phyloP scores from a whole-genome alignment of 2,329 filamentous ascomycete genomes.

The Colletotrichum navitas region DNA sequence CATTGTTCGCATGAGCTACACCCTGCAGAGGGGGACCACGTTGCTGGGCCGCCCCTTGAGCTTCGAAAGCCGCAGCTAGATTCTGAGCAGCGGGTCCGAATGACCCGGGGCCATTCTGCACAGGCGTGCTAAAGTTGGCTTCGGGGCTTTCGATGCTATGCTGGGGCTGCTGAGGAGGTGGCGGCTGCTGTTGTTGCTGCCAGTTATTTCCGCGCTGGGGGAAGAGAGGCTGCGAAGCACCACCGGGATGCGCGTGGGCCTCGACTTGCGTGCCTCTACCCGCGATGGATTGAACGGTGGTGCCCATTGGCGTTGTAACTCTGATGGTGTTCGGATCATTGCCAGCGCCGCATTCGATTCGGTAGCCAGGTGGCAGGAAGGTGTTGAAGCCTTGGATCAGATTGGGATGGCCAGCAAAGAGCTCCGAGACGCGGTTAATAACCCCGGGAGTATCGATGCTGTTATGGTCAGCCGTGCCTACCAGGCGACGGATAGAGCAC shows the following conservation, averaged over 20 bases:
- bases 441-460: constrained; percentile 97
- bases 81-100: constrained; percentile 58
- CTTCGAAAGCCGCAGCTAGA: constrained; percentile 46
- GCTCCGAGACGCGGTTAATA: constrained; percentile 93
- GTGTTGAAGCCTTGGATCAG: constrained; percentile 99
- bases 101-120: constrained; percentile 62
- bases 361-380: constrained; percentile 93
- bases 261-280: constrained; percentile 63
- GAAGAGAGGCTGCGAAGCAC: constrained; percentile 59
- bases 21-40: constrained; percentile 49
- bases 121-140: constrained; percentile 70
- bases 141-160: constrained; percentile 74
- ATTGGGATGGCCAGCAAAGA: constrained; percentile 95
- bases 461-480: constrained; percentile 47
- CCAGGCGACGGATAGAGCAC: constrained; percentile 51
- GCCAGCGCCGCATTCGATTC: constrained; percentile 94
- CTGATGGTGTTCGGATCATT: constrained; percentile 96
- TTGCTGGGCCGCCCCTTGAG: constrained; percentile 49
- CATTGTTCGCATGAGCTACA: constrained; percentile 54
- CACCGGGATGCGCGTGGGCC: constrained; percentile 51
- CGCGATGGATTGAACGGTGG: constrained; percentile 89
- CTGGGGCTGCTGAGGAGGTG: constrained; percentile 59
- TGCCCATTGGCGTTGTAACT: constrained; percentile 98
- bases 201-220: constrained; percentile 65
- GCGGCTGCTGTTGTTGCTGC: constrained; percentile 52